These are phyloP conservation scores for Ascosphaera apis DNA, from an alignment of 2,329 filamentous ascomycete species.

Conservation along the genomic window DNA sequence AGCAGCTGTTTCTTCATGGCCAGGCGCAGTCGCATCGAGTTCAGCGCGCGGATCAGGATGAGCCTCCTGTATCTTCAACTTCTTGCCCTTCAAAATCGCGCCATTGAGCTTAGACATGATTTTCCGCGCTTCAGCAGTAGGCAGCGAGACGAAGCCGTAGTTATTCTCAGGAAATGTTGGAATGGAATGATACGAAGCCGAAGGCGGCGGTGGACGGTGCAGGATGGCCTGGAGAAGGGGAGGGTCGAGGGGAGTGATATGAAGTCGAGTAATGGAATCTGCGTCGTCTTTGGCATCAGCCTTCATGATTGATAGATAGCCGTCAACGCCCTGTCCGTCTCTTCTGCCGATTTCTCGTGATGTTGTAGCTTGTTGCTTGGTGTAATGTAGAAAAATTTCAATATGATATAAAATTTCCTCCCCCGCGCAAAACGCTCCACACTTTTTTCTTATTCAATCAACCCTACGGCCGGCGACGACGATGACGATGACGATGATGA, in stretches of 20 bases:
- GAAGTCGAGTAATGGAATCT: conserved; percentile 36
- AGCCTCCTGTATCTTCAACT: conserved; percentile 66
- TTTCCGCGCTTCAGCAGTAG: conserved; percentile 62
- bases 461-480: no score
- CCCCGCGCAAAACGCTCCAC: neutral
- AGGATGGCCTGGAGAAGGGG: conserved; percentile 51
- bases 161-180: conserved; percentile 74
- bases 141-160: conserved; percentile 78
- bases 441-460: no score
- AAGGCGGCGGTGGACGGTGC: conserved; percentile 24
- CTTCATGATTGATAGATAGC: no score
- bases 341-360: no score
- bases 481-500: no score
- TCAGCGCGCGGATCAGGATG: conserved; percentile 34
- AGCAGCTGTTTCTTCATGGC: neutral
- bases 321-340: no score
- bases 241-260: conserved; percentile 69
- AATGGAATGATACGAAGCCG: conserved; percentile 62
- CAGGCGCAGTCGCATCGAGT: no score
- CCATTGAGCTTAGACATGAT: conserved; percentile 80
- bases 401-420: neutral
- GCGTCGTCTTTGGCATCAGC: no score
- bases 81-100: conserved; percentile 58
- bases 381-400: neutral
- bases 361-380: no score